Conservation (phyloP, 179 eudicot genomes). For the Beta macrorhiza region DNA sequence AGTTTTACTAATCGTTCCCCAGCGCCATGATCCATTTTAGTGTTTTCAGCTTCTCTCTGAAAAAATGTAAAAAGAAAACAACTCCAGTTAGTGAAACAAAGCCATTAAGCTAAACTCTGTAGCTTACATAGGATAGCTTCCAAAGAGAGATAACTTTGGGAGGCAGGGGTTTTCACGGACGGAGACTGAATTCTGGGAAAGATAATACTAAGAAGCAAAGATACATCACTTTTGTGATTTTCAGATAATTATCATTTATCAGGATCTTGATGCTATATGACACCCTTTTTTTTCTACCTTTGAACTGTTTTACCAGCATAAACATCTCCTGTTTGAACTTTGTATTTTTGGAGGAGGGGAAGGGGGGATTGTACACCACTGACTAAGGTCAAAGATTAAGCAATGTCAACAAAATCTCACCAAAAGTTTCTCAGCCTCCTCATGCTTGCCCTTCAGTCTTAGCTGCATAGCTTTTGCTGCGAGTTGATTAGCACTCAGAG, state of each 20-base stretch:
- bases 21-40: slow-evolving; percentile 36
- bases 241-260: background rate
- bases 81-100: slow-evolving; percentile 19
- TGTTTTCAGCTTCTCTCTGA: slow-evolving; percentile 71
- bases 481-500: slow-evolving; percentile 80
- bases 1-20: slow-evolving; percentile 39
- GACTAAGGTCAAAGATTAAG: background rate
- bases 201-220: background rate
- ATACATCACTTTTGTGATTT: background rate
- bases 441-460: slow-evolving; percentile 85
- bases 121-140: background rate
- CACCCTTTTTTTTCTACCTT: background rate
- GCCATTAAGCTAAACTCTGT: slow-evolving; percentile 8
- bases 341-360: background rate
- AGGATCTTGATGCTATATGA: background rate
- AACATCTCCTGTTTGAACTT: background rate
- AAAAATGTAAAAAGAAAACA: background rate
- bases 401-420: slow-evolving; percentile 37
- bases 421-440: slow-evolving; percentile 83
- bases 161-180: background rate
- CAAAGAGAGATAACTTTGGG: background rate
- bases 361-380: background rate
- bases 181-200: background rate
- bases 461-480: slow-evolving; percentile 94
- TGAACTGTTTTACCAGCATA: background rate